These are phyloP conservation scores for Candolleomyces aberdarensis DNA, from an alignment of 768 basidiomycete genomes.

Conservation along the genomic window DNA sequence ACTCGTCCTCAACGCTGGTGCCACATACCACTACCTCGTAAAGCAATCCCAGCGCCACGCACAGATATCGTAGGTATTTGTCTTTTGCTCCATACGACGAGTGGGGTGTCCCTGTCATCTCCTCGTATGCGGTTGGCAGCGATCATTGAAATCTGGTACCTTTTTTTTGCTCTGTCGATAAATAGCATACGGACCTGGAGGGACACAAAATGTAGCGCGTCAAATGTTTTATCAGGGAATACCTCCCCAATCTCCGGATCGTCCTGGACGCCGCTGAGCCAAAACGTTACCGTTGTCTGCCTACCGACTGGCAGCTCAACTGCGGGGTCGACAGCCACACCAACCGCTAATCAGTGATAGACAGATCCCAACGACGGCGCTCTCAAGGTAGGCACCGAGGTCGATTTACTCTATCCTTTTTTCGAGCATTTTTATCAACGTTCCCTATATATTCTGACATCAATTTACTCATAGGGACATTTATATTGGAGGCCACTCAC, in stretches of 20 bases:
- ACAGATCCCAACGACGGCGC: background rate
- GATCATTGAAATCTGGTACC: conserved; percentile 1
- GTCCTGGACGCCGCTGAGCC: conserved; percentile 16
- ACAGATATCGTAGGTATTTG: conserved; percentile 41
- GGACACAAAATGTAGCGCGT: conserved; percentile 34
- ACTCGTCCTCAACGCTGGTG: conserved; percentile 47
- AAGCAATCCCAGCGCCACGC: conserved; percentile 36
- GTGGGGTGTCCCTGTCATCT: background rate
- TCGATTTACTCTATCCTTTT: background rate
- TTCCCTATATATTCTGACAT: background rate
- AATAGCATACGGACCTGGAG: conserved; percentile 41
- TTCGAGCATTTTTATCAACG: background rate
- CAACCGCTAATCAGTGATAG: background rate
- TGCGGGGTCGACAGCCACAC: background rate
- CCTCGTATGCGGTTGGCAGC: background rate
- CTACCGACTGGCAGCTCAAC: background rate
- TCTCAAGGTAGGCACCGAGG: background rate
- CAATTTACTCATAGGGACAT: background rate
- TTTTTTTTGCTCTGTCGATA: background rate
- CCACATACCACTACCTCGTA: conserved; percentile 45
- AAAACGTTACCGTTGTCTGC: conserved; percentile 16
- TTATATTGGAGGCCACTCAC: background rate
- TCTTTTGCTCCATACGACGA: background rate
- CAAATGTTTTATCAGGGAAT: conserved; percentile 20
- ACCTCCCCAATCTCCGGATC: conserved; percentile 11